Evolutionary conservation across 2,329 filamentous ascomycete genomes (phyloP).

Genomic region (Knufia petricola): DNA sequence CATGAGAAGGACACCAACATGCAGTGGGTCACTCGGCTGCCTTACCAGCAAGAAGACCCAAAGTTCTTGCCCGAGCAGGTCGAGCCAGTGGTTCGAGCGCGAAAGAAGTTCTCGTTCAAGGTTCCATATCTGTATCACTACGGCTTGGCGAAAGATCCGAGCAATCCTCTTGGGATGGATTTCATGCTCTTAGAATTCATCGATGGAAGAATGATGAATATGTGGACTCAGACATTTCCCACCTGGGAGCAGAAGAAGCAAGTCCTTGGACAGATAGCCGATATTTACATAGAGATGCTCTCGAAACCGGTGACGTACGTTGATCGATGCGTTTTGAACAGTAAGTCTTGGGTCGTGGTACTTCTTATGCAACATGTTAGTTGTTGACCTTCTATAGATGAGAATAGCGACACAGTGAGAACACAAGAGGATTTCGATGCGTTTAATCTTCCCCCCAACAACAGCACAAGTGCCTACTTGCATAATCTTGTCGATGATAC

Average conservation of each 20-base stretch:
- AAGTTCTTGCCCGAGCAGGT: slow-evolving; percentile 1
- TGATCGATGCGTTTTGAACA: background rate
- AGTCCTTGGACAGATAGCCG: slow-evolving; percentile 2
- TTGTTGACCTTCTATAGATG: background rate
- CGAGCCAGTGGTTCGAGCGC: slow-evolving; percentile 2
- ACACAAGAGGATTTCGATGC: background rate
- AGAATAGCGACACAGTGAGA: background rate
- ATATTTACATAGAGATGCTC: slow-evolving; percentile 2
- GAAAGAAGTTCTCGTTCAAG: background rate
- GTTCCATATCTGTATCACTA: slow-evolving; percentile 2
- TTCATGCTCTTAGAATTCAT: slow-evolving; percentile 4
- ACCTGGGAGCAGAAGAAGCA: background rate
- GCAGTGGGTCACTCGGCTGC: slow-evolving; percentile 1
- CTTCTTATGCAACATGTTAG: background rate
- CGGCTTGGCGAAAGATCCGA: background rate
- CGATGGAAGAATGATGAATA: slow-evolving; percentile 1
- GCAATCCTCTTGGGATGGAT: slow-evolving; percentile 1
- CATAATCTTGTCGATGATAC: background rate
- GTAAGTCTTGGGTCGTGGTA: background rate
- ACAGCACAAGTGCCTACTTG: background rate
- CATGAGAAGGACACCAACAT: background rate
- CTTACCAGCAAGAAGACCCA: background rate
- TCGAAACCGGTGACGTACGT: background rate
- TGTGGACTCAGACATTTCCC: slow-evolving; percentile 4
- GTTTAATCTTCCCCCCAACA: slow-evolving; percentile 5